These are phyloP conservation scores for Aspergillus transmontanensis DNA, from an alignment of 2,329 filamentous ascomycete species.

Conservation along the genomic window DNA sequence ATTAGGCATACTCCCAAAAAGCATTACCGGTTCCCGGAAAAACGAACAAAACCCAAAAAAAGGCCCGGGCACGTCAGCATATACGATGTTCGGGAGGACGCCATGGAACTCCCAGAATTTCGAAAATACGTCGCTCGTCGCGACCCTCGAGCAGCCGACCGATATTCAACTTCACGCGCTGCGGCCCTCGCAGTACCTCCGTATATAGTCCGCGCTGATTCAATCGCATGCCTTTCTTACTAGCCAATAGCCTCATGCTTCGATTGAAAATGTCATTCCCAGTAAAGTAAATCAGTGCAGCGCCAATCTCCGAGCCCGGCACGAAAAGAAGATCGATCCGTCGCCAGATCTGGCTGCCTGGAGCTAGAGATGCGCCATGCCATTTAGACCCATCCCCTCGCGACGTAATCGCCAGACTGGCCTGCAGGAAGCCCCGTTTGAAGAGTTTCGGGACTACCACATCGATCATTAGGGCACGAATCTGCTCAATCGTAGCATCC, in stretches of 20 bases:
- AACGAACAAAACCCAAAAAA: not conserved
- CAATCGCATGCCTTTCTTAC: conserved; percentile 77
- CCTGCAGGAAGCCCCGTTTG: conserved; percentile 66
- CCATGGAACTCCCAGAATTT: conserved; percentile 53
- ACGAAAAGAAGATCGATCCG: conserved; percentile 85
- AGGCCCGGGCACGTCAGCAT: conserved; percentile 55
- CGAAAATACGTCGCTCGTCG: conserved; percentile 23
- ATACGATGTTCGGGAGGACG: conserved; percentile 74
- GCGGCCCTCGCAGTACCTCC: conserved; percentile 52
- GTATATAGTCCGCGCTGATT: conserved; percentile 82
- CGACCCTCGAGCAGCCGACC: conserved; percentile 23
- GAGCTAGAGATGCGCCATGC: conserved; percentile 81
- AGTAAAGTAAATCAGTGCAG: conserved; percentile 90
- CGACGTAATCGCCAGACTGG: conserved; percentile 63
- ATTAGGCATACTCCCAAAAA: not conserved
- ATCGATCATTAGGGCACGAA: conserved; percentile 65
- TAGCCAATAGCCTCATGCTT: conserved; percentile 77
- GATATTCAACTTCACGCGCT: conserved; percentile 18
- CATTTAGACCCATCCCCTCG: conserved; percentile 71
- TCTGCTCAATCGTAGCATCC: conserved; percentile 57
- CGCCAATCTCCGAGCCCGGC: conserved; percentile 76
- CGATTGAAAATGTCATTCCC: conserved; percentile 95
- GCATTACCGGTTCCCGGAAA: not conserved
- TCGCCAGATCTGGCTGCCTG: conserved; percentile 65
- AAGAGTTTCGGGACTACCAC: conserved; percentile 66